Evolutionary conservation across 208 protist species (phyloP).

Genomic region (Leishmania guyanensis): DNA sequence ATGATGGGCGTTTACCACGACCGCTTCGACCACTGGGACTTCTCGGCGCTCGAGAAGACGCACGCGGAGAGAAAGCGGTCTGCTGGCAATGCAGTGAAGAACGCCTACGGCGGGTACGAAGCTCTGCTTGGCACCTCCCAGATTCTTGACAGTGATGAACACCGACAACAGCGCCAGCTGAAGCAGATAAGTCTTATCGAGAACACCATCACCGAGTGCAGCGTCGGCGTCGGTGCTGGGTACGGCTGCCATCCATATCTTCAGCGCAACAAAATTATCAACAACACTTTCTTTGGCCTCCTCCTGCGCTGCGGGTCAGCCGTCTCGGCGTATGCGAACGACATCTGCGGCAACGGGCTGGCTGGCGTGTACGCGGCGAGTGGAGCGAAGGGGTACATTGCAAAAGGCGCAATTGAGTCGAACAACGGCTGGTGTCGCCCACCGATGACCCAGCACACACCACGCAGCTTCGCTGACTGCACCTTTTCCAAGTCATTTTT

Average conservation of each 20-base stretch:
- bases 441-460: constrained; percentile 33
- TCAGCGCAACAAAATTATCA: constrained; percentile 56
- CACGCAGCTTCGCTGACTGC: constrained; percentile 51
- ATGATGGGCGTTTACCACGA: constrained; percentile 87
- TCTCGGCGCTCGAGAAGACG: constrained; percentile 31
- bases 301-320: constrained; percentile 70
- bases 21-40: constrained; percentile 67
- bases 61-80: constrained; percentile 23
- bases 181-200: constrained; percentile 76
- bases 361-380: constrained; percentile 76
- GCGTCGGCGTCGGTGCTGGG: constrained; percentile 73
- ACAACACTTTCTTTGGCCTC: constrained; percentile 88
- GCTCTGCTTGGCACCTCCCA: constrained; percentile 60
- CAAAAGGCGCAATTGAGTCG: constrained; percentile 33
- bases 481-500: constrained; percentile 33
- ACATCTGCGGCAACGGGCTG: constrained; percentile 71
- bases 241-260: constrained; percentile 79
- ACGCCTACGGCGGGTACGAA: constrained; percentile 64
- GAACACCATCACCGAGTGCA: constrained; percentile 73
- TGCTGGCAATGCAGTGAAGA: constrained; percentile 30
- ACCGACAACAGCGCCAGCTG: constrained; percentile 54
- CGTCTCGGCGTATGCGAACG: constrained; percentile 57
- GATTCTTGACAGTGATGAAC: constrained; percentile 38
- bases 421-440: constrained; percentile 83
- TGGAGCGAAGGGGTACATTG: constrained; percentile 67